Evolutionary conservation across 768 basidiomycete genomes (phyloP).

Genomic region (Tulasnella sp.): DNA sequence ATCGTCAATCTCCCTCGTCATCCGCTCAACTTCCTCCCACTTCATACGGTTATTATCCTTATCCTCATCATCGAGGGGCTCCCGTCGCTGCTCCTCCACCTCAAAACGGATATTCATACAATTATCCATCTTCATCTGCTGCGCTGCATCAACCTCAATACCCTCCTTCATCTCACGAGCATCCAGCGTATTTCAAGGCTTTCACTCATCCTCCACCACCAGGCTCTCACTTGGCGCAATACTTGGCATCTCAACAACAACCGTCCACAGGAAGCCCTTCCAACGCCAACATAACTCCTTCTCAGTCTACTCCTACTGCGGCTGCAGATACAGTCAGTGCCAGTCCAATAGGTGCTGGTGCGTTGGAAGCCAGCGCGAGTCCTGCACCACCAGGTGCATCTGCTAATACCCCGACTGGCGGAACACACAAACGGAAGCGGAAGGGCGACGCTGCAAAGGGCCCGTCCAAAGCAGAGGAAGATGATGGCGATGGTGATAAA

Average conservation of each 20-base stretch:
- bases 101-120: no score
- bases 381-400: conserved; percentile 12
- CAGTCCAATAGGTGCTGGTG: no score
- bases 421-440: conserved; percentile 26
- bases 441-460: conserved; percentile 25
- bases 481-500: conserved; percentile 37
- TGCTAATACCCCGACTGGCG: conserved; percentile 18
- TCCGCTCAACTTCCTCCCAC: no score
- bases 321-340: not conserved
- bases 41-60: no score
- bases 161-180: no score
- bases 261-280: not conserved
- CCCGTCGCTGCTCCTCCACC: no score
- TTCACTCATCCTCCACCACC: conserved; percentile 8
- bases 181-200: no score
- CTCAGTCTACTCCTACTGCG: not conserved
- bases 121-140: no score
- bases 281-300: not conserved
- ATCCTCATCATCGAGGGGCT: no score
- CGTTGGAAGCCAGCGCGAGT: not conserved
- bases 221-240: not conserved
- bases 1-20: no score
- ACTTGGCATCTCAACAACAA: not conserved
- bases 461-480: not conserved
- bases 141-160: no score